Conservation (phyloP, 208 protist genomes). For the Angomonas ambiguus region DNA sequence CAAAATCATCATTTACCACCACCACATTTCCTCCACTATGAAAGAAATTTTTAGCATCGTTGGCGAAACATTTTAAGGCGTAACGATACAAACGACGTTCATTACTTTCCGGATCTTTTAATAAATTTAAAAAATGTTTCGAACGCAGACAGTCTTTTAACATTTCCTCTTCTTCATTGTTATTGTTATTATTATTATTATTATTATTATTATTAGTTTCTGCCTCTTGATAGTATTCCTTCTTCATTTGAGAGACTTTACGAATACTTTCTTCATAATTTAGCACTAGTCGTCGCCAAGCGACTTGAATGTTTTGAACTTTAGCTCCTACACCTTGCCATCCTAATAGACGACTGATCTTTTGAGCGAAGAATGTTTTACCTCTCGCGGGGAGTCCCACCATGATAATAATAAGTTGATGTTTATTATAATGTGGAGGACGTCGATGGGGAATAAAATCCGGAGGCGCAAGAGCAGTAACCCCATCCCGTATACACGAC, state of each 20-base stretch:
- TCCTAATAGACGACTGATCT: constrained; percentile 78
- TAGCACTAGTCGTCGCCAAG: constrained; percentile 58
- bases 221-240: background rate
- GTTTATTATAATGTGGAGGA: background rate
- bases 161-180: background rate
- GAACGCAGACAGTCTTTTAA: constrained; percentile 28
- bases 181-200: background rate
- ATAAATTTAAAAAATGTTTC: constrained; percentile 58
- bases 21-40: constrained; percentile 71
- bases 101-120: constrained; percentile 43
- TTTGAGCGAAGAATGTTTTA: constrained; percentile 89
- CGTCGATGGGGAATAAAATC: too few species aligned
- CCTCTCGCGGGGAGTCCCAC: constrained; percentile 87
- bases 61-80: constrained; percentile 53
- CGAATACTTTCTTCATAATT: constrained; percentile 29
- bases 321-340: constrained; percentile 74
- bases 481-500: too few species aligned
- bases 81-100: constrained; percentile 57
- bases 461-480: too few species aligned
- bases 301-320: constrained; percentile 74
- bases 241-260: background rate
- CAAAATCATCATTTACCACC: constrained; percentile 85
- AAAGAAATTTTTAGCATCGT: constrained; percentile 68
- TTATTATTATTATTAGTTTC: too few species aligned
- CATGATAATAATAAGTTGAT: constrained; percentile 73